These are phyloP conservation scores for Biscutella laevigata DNA, from an alignment of 441 rosid genomes.

Conservation along the genomic window DNA sequence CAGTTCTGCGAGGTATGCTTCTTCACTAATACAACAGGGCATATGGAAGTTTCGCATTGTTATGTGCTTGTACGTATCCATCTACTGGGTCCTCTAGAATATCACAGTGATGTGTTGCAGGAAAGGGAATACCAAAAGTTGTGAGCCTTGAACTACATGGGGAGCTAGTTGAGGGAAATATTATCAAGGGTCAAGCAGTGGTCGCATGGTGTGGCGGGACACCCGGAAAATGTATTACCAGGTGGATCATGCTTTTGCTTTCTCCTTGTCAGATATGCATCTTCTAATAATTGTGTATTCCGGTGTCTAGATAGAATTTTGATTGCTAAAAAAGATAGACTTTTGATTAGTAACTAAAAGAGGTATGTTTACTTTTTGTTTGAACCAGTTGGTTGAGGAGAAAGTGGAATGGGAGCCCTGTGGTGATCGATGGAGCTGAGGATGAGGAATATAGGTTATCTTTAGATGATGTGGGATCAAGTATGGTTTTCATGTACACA, in stretches of 20 bases:
- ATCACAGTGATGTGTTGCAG: conserved; percentile 31
- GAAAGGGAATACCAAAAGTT: conserved; percentile 92
- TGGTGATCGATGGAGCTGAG: conserved; percentile 87
- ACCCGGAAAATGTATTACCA: conserved; percentile 88
- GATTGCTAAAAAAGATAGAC: too few species aligned
- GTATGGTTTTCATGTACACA: conserved; percentile 97
- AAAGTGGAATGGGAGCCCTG: conserved; percentile 93
- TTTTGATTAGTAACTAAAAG: conserved; percentile 14
- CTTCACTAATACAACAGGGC: conserved; percentile 10
- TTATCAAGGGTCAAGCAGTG: conserved; percentile 58
- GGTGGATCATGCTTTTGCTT: conserved; percentile 33
- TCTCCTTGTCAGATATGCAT: conserved; percentile 3
- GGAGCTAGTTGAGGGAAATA: conserved; percentile 78
- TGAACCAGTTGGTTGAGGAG: conserved; percentile 68
- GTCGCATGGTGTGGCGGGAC: conserved; percentile 99
- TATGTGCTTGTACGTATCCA: not conserved
- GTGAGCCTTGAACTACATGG: conserved; percentile 82
- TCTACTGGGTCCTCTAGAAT: conserved; percentile 15
- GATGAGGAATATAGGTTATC: conserved; percentile 75
- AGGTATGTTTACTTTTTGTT: too few species aligned
- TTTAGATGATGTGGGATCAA: conserved; percentile 78
- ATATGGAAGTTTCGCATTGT: conserved; percentile 1
- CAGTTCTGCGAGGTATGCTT: conserved; percentile 64
- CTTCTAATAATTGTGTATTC: not conserved
- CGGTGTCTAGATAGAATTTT: not conserved